phyloP scores from a whole-genome alignment of 495 filamentous ascomycete genomes.

The Aspergillus biplanus region DNA sequence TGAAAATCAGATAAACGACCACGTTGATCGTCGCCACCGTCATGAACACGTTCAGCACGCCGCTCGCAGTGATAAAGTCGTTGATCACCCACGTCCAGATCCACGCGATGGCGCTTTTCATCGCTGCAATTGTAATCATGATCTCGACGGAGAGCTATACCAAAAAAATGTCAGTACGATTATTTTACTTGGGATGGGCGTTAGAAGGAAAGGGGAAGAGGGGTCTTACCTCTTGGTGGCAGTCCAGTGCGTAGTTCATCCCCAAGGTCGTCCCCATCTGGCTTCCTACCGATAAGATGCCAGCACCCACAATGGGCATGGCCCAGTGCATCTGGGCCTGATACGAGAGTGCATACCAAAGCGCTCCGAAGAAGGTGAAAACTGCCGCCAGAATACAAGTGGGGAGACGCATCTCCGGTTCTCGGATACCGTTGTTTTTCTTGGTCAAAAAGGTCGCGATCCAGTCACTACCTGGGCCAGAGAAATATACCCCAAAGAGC shows the following conservation, averaged over 20 bases:
- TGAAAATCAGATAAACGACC: slow-evolving; percentile 23
- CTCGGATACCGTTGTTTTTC: slow-evolving; percentile 54
- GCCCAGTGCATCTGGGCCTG: neutral
- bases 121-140: slow-evolving; percentile 28
- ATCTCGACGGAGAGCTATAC: slow-evolving; percentile 27
- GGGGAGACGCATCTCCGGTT: slow-evolving; percentile 59
- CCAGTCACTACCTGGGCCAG: slow-evolving; percentile 40
- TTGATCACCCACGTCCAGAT: slow-evolving; percentile 33
- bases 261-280: slow-evolving; percentile 31
- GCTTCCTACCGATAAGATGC: slow-evolving; percentile 28
- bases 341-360: neutral
- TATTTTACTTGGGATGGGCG: neutral
- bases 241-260: slow-evolving; percentile 31
- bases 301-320: slow-evolving; percentile 17
- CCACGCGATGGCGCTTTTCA: slow-evolving; percentile 29
- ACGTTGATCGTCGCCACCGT: slow-evolving; percentile 29
- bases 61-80: slow-evolving; percentile 24
- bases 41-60: slow-evolving; percentile 26
- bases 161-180: neutral
- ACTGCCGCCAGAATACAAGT: slow-evolving; percentile 17
- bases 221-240: slow-evolving; percentile 26
- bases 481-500: neutral
- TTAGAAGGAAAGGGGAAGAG: neutral
- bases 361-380: neutral
- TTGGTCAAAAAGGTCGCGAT: slow-evolving; percentile 53